Conservation (phyloP, 2,329 filamentous ascomycete species). For the Sarocladium oryzae region DNA sequence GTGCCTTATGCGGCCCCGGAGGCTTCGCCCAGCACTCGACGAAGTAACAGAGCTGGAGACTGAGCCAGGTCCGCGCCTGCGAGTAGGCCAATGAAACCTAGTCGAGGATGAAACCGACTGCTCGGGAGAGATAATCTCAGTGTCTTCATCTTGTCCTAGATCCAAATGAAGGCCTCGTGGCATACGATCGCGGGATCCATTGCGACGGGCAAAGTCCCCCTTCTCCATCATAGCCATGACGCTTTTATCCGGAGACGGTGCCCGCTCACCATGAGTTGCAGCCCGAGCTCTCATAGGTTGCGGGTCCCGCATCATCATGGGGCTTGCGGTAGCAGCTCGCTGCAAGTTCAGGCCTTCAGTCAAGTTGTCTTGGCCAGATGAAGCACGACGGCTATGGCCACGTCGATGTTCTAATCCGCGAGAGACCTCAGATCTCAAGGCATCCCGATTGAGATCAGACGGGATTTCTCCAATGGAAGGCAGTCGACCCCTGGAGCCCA, state of each 20-base stretch:
- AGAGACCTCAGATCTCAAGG: constrained; percentile 7
- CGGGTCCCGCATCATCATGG: constrained; percentile 54
- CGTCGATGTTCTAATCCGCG: constrained; percentile 13
- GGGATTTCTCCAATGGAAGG: constrained; percentile 66
- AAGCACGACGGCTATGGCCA: constrained; percentile 29
- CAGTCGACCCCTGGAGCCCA: constrained; percentile 58
- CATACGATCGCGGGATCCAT: constrained; percentile 72
- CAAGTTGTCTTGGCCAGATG: constrained; percentile 36
- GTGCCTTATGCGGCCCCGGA: constrained; percentile 46
- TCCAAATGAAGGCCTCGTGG: constrained; percentile 63
- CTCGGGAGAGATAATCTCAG: constrained; percentile 45
- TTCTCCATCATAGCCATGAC: constrained; percentile 55
- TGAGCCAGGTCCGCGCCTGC: constrained; percentile 45
- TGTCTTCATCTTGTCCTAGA: constrained; percentile 40
- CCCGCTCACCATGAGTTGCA: constrained; percentile 27
- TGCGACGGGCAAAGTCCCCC: constrained; percentile 51
- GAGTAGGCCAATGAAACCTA: constrained; percentile 49
- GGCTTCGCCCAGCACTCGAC: constrained; percentile 44
- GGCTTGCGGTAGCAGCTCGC: constrained; percentile 61
- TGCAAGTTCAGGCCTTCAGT: constrained; percentile 42
- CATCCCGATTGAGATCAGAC: constrained; percentile 25
- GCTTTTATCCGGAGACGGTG: constrained; percentile 58
- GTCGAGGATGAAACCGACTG: constrained; percentile 46
- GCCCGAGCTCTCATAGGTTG: constrained; percentile 22
- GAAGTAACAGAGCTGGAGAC: constrained; percentile 51